Conservation (phyloP, 2,329 filamentous ascomycete species). For the Chaetomiaceae sp. region DNA sequence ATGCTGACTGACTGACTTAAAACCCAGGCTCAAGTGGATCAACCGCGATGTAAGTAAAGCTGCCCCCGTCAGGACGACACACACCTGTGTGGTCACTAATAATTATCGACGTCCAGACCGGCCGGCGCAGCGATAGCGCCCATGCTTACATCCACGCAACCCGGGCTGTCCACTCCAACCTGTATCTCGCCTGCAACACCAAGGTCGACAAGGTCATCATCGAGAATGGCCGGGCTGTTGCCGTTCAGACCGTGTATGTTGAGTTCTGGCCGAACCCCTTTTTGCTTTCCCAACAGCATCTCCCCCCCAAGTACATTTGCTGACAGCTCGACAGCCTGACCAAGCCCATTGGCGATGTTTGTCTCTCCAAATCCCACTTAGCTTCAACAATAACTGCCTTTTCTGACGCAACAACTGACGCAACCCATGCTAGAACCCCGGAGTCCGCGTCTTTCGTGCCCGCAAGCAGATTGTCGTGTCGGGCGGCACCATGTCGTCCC, state of each 20-base stretch:
- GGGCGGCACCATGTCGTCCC: conserved; percentile 68
- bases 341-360: conserved; percentile 1
- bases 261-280: too few species aligned
- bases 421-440: conserved; percentile 24
- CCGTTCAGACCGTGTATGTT: conserved; percentile 56
- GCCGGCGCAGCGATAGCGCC: conserved; percentile 70
- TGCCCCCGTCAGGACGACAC: not conserved
- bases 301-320: too few species aligned
- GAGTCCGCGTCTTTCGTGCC: conserved; percentile 55
- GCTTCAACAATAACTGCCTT: too few species aligned
- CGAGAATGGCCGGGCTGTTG: conserved; percentile 66
- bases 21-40: conserved; percentile 67
- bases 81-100: too few species aligned
- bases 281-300: too few species aligned
- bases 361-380: not conserved
- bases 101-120: conserved; percentile 41
- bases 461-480: conserved; percentile 71
- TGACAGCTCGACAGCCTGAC: conserved; percentile 2
- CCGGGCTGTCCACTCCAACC: conserved; percentile 61
- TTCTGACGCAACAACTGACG: not conserved
- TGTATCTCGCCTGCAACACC: conserved; percentile 69
- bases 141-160: conserved; percentile 76
- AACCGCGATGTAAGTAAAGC: conserved; percentile 54
- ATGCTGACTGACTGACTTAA: not conserved
- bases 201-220: conserved; percentile 74